Percentiles rank a stretch among this genome's conserved stretches.
These are phyloP conservation scores for Wickerhamomyces sp. DNA, from an alignment of 1,139 yeast genomes.

Conservation along the genomic window DNA sequence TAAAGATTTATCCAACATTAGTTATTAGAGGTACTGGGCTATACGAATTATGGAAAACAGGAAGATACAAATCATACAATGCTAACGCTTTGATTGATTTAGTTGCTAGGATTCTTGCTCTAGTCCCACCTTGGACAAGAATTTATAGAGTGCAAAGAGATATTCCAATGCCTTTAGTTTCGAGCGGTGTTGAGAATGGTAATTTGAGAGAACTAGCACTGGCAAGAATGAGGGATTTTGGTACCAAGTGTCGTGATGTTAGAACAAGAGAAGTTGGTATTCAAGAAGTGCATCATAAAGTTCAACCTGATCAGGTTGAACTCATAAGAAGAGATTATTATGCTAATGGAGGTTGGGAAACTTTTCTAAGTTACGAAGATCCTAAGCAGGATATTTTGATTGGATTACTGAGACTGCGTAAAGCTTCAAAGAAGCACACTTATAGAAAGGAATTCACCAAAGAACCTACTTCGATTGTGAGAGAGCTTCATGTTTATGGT, in stretches of 20 bases:
- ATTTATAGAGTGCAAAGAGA: conserved; percentile 98
- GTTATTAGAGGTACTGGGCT: conserved; percentile 97
- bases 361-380: conserved; percentile 92
- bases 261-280: conserved; percentile 98
- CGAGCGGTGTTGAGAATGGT: conserved; percentile 98
- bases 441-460: conserved; percentile 81
- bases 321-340: conserved; percentile 91
- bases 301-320: conserved; percentile 96
- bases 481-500: conserved; percentile 97
- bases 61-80: conserved; percentile 88
- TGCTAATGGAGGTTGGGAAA: conserved; percentile 99
- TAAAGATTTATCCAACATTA: conserved; percentile 90
- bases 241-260: conserved; percentile 95
- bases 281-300: conserved; percentile 96
- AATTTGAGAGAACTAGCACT: conserved; percentile 91
- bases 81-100: conserved; percentile 92
- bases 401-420: conserved; percentile 83
- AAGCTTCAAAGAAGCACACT: conserved; percentile 85
- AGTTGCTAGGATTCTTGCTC: conserved; percentile 90
- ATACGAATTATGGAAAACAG: conserved; percentile 96
- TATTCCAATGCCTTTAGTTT: conserved; percentile 98
- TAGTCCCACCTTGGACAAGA: conserved; percentile 99
- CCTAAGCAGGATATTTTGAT: conserved; percentile 94
- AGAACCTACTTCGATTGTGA: conserved; percentile 87
- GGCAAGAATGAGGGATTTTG: conserved; percentile 97